Evolutionary conservation across 192 early-diverging fungal species (phyloP), one percentile per base, ranked within the genome.

Genomic region (Borealophlyctis nickersoniae): DNA sequence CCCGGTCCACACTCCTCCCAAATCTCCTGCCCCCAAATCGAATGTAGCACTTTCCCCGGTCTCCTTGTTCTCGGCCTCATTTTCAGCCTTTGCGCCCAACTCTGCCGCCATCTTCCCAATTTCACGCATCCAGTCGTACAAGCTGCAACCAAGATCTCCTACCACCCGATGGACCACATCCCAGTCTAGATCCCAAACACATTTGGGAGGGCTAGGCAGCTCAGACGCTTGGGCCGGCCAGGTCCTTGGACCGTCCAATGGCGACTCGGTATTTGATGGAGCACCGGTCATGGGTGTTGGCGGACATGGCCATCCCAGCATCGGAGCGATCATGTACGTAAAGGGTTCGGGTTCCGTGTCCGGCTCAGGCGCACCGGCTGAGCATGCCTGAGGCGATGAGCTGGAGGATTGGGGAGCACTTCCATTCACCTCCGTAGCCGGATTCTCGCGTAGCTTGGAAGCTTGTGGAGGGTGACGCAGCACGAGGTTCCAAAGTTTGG

Each of bases 181-280:
- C 75, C 70, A 77, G 55, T 77, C 75, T 16, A 66, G 55, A n/a
- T 49, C 36, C 69, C 69, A 66, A 45, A 2, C 22, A 36, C 32
- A 52, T 48, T 26, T 19, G 26, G 36, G 48, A 23, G 36, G 62
- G 36, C 36, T 32, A 45, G 39, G 39, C 7, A 45, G 9, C 9
- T 45, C 39, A 7, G 9, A 19, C 19, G 7, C 39, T 19, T 19
- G 9, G 9, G 39, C 9, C 7, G 19, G 9, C 39, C 39, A 19
- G 9, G 7, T 45, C 7, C 19, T 45, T 13, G 9, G 19, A 45
- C 7, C 39, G 9, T 45, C 19, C 39, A 45, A 45, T 19, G 7
- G 7, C 39, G 39, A 19, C n/a, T n/a, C n/a, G n/a, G n/a, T n/a
- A n/a, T n/a, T n/a, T n/a, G n/a, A n/a, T n/a, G n/a, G n/a, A n/a